Evolutionary conservation across 352 stramenopile species (phyloP), one percentile per base, ranked within the genome.

Genomic region (Elongisporangium anandrum): DNA sequence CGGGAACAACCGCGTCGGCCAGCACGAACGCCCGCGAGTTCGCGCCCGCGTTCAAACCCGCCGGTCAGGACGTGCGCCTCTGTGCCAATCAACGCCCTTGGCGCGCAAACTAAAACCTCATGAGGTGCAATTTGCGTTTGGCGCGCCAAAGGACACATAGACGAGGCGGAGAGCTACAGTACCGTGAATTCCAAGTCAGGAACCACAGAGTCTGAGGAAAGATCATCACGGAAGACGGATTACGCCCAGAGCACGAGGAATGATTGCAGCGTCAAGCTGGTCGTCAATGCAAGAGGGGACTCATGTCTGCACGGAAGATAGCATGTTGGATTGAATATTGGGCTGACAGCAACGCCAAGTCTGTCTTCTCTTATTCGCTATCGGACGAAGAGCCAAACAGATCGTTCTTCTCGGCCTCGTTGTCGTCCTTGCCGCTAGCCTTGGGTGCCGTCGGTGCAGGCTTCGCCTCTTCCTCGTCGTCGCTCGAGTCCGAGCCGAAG

Each of bases 401-500:
- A 68, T 94, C 85, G 60, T 89, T 87, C 69, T 92, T 91, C 60
- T 90, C 80, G 8, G 72, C 77, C 63, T 94, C 68, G 38, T 65
- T 80, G 13, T 49, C 57, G 24, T 76, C 71, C 6, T 60, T 60
- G 15, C 48, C 50, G 19, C 62, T 38, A 16, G 56, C 38, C n/a
- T 76, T 64, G 0, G 60, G 61, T 7, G 54, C 59, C 9, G 64
- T 51, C 50, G 66, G 39, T 41, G 68, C 70, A 51, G 60, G 39
- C 52, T 70, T 60, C 5, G 47, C 54, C 15, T 73, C 70, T 38
- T 75, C 65, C 26, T 93, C 83, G 16, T 85, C 74, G 39, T 90
- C 84, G 52, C 83, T 92, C 20, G 87, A 95, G 59, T 95, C 86
- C 9, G 86, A 95, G 52, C 86, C 86, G 56, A 95, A 95, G 16